Conservation (phyloP, 2,329 filamentous ascomycete species). For the Graphiopsis chlorocephala region DNA sequence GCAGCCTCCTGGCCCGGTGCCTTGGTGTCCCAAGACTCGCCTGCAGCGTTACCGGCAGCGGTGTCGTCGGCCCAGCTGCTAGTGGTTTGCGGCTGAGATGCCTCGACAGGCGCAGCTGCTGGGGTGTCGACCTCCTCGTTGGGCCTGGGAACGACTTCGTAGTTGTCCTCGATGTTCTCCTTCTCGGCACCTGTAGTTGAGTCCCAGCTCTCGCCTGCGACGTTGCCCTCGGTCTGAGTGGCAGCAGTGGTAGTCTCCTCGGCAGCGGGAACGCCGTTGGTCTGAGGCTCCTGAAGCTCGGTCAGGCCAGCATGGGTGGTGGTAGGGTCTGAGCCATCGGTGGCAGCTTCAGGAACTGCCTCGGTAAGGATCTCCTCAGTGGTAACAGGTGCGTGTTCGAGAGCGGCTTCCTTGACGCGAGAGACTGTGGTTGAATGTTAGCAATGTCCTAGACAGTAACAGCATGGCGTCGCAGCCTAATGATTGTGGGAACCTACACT, state of each 20-base stretch:
- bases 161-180: conserved; percentile 60
- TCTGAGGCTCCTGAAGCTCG: conserved; percentile 55
- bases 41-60: conserved; percentile 30
- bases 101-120: conserved; percentile 52
- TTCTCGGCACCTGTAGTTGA: conserved; percentile 49
- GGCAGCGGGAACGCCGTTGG: conserved; percentile 33
- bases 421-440: conserved; percentile 28
- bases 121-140: conserved; percentile 71
- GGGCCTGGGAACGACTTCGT: conserved; percentile 73
- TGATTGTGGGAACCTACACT: conserved; percentile 58
- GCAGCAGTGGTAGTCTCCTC: conserved; percentile 20
- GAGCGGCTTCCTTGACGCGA: conserved; percentile 39
- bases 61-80: conserved; percentile 68
- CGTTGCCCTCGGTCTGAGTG: conserved; percentile 43
- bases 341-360: conserved; percentile 36
- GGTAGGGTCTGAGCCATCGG: conserved; percentile 61
- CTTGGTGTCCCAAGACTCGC: conserved; percentile 32
- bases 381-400: conserved; percentile 53
- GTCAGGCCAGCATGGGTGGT: conserved; percentile 64
- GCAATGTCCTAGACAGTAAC: background rate
- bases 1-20: conserved; percentile 40
- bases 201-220: conserved; percentile 67
- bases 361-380: conserved; percentile 51
- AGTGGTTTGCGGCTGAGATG: conserved; percentile 54
- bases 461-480: background rate